Base-by-base conservation (phyloP, 345 rosid genomes). In the Eutrema yunnanense region DNA sequence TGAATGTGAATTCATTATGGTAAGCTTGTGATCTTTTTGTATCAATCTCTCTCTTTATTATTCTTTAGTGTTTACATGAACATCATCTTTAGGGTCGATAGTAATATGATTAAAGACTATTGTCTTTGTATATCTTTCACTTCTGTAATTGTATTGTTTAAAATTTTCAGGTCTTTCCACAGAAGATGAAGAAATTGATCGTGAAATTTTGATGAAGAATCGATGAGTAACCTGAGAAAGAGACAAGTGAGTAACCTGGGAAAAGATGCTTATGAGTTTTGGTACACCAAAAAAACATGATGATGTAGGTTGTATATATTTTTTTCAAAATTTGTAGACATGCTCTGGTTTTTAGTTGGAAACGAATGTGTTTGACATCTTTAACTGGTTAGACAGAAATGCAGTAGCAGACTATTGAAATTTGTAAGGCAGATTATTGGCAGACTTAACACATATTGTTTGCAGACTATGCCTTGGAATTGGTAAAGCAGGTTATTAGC, bases 1-100 rank as follows among this genome's bases (percentile, higher is more conserved):
- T 38, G 71, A 59, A 84, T 62, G 68, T 81, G 75, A 75, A 38
- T 34, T 48, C 34, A 8, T 44, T 9, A 12, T 34, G 49, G 22
- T 37, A 66, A 37, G 59, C 4, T 5, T 30, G 52, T 12, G 37
- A n/a, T 22, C 34, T 30, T 30, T 9, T 14, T 14, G 1, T 16
- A 43, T 63, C 54, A 22, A 4, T 29, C 10, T 33, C 9, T 16
- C 10, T 33, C 19, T 11, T 11, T 16, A 11, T 11, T 6, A 54
- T 33, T 46, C 14, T 32, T 8, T 46, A 13, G 42, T 63, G 29
- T 44, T 43, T n/a, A 9, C 29, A 63, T 33, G 52, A 43, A 62
- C 27, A 43, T 6, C 5, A 41, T 41, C n/a, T 43, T 44, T 62
- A 46, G 26, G 4, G 29, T 30, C 10, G 29, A 56, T n/a, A 8